Percentiles rank a stretch among this genome's conserved stretches.
Conservation (phyloP, 441 rosid genomes). For the Euphorbia celastroides region DNA sequence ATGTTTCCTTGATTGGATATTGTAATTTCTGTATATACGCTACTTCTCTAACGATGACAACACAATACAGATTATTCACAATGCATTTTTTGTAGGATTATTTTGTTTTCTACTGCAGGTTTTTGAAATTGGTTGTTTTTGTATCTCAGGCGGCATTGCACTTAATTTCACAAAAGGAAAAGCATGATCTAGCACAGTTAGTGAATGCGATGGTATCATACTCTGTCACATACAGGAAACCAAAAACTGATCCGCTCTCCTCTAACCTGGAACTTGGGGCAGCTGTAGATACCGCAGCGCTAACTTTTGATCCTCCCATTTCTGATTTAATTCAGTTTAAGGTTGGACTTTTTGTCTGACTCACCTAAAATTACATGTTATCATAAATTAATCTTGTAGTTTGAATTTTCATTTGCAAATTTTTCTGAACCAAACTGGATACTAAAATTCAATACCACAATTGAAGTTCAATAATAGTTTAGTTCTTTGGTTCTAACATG, state of each 20-base stretch:
- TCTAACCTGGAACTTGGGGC: constrained; percentile 40
- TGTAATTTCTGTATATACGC: too few relatives aligned
- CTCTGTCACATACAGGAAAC: constrained; percentile 62
- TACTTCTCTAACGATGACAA: too few relatives aligned
- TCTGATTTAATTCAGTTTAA: constrained; percentile 63
- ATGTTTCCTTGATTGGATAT: too few relatives aligned
- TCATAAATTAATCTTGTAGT: neutral
- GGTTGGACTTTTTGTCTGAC: constrained; percentile 35
- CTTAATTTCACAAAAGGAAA: constrained; percentile 70
- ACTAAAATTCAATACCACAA: neutral
- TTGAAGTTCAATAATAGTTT: neutral
- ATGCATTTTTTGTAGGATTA: too few relatives aligned
- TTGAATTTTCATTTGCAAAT: neutral
- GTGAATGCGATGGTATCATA: constrained; percentile 71
- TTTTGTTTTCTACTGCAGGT: constrained; percentile 6
- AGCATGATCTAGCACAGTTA: constrained; percentile 58
- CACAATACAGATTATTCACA: too few relatives aligned
- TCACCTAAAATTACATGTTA: constrained; percentile 2
- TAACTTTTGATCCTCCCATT: constrained; percentile 74
- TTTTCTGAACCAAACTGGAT: neutral
- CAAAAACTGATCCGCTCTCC: constrained; percentile 41
- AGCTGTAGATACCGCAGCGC: constrained; percentile 44
- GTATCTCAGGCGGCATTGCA: constrained; percentile 76
- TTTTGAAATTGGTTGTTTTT: constrained; percentile 18
- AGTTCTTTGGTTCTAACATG: neutral